Base-by-base conservation (phyloP, 768 basidiomycete genomes). In the Termitomyces sp. region DNA sequence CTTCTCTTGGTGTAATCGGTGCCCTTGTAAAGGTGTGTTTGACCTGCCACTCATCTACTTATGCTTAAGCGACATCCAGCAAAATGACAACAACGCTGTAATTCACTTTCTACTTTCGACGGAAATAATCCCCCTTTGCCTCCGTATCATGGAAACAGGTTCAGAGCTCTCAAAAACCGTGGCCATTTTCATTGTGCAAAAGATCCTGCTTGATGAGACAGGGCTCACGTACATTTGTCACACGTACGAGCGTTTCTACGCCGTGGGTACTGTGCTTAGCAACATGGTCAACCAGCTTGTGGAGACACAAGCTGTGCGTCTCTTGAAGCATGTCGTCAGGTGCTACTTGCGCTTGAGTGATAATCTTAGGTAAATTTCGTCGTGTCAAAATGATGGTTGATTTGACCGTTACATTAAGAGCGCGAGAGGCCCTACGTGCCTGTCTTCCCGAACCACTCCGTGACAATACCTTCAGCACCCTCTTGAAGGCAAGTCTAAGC, bases 221-320 rank as follows among this genome's bases (percentile, higher is more conserved):
- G 97, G 97, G 20, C 78, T 99, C 62, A 96, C 94, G 15, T 99
- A 99, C 74, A 99, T 98, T 70, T 98, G 97, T 69, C 97, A 99
- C 75, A 99, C 97, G n/a, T 99, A 99, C 72, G 97, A 99, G 73
- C 85, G 97, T 56, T 99, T 99, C 78, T 98, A 98, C 73, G 97
- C 97, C 14, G 97, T 99, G 57, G 97, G 96, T 17, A 97, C 96
- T 8, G 97, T 99, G 15, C 82, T 99, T 61, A 93, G 92, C 79
- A 98, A 97, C 74, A 99, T 99, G 97, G 97, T 98, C 66, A 91
- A 90, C 70, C 94, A 98, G 72, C 83, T 99, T 53, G 96, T 98
- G 57, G 96, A 99, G 76, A 97, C 92, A 2, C 97, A 98, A 74
- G 97, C 97, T 11, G 96, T 98, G 34, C 80, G 97, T 68, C 78